A percentile compares a stretch with the other conserved stretches of the same genome.
phyloP scores from a whole-genome alignment of 108 stramenopile genomes.

The Pinguiococcus pyrenoidosus region DNA sequence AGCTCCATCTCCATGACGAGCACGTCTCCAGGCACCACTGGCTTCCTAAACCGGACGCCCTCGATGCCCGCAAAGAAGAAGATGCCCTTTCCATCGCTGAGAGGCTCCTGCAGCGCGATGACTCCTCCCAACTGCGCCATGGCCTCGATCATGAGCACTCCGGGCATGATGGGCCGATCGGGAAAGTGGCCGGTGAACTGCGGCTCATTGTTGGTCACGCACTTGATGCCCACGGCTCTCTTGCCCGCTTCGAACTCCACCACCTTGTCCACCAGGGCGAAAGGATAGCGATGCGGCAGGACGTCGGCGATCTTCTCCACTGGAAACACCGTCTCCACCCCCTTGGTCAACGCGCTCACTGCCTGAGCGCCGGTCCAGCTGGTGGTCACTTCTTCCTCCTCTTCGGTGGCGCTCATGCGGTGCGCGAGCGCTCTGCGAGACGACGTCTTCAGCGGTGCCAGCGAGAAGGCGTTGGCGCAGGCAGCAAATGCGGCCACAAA shows the following conservation, averaged over 20 bases:
- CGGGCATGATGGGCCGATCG: slow-evolving; percentile 90
- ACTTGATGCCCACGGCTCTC: slow-evolving; percentile 83
- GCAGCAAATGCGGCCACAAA: too few relatives aligned
- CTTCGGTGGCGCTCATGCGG: too few relatives aligned
- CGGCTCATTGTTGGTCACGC: slow-evolving; percentile 84
- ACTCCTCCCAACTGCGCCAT: slow-evolving; percentile 88
- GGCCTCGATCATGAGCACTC: slow-evolving; percentile 84
- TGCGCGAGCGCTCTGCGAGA: too few relatives aligned
- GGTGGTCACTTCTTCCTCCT: too few relatives aligned
- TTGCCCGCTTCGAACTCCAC: slow-evolving; percentile 80
- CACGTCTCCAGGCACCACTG: slow-evolving; percentile 86
- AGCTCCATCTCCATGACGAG: slow-evolving; percentile 77
- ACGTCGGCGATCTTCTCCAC: slow-evolving; percentile 74
- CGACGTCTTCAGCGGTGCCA: too few relatives aligned
- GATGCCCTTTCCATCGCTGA: slow-evolving; percentile 41
- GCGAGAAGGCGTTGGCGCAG: too few relatives aligned
- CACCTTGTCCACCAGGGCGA: slow-evolving; percentile 47
- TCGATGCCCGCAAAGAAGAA: slow-evolving; percentile 91
- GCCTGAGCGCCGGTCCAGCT: not conserved
- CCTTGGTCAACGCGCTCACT: slow-evolving; percentile 41
- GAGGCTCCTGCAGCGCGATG: slow-evolving; percentile 57
- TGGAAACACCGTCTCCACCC: slow-evolving; percentile 55
- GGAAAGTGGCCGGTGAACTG: slow-evolving; percentile 97
- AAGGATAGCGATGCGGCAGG: slow-evolving; percentile 83
- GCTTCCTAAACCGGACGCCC: slow-evolving; percentile 87